These are phyloP conservation scores for Penicillium subrubescens DNA, from an alignment of 495 filamentous ascomycete genomes.

Conservation along the genomic window DNA sequence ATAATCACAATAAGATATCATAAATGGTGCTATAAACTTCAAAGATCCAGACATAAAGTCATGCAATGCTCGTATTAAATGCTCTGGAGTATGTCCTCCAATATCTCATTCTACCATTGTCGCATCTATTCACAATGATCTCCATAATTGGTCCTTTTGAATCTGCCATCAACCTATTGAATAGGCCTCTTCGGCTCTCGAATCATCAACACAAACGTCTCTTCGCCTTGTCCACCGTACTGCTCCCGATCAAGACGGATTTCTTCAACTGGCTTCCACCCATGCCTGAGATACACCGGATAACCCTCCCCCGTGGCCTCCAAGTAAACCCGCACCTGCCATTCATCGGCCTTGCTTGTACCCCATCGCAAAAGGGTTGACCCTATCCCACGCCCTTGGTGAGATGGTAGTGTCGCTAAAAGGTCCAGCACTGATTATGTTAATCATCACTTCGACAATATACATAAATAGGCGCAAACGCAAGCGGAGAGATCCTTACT, in stretches of 20 bases:
- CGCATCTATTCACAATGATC: background rate
- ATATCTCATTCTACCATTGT: too few species aligned
- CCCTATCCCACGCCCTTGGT: constrained; percentile 54
- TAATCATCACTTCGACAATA: background rate
- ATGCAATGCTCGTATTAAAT: too few species aligned
- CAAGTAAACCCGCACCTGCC: constrained; percentile 49
- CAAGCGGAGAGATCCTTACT: constrained; percentile 16
- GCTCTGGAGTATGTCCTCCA: too few species aligned
- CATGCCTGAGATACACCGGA: constrained; percentile 55
- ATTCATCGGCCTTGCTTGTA: constrained; percentile 49
- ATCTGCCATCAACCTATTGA: background rate
- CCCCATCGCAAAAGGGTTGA: constrained; percentile 53
- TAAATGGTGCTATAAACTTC: too few species aligned
- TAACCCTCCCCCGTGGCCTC: constrained; percentile 55
- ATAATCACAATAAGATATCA: too few species aligned
- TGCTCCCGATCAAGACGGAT: constrained; percentile 31
- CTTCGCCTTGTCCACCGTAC: constrained; percentile 27
- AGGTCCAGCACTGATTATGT: constrained; percentile 40
- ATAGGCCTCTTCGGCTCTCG: constrained; percentile 21
- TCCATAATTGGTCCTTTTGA: background rate
- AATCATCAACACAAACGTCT: constrained; percentile 28
- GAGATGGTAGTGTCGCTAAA: constrained; percentile 45
- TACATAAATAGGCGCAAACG: background rate
- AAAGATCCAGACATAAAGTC: too few species aligned
- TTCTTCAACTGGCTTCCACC: constrained; percentile 50